phyloP scores from a whole-genome alignment of 495 filamentous ascomycete genomes.

The Thermothielavioides terrestris region DNA sequence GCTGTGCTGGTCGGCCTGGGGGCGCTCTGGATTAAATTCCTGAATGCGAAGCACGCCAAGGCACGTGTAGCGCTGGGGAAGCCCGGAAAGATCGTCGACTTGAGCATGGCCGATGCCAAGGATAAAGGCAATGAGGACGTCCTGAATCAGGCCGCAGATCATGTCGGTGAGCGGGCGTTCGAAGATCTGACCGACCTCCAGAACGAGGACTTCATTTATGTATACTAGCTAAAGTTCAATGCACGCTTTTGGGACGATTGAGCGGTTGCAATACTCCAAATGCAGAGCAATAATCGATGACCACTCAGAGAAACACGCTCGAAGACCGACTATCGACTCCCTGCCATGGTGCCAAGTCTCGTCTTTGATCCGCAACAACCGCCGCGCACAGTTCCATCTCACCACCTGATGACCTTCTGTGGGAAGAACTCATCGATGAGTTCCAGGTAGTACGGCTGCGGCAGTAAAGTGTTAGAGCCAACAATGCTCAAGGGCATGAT shows the following conservation, averaged over 20 bases:
- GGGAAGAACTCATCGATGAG: slow-evolving; percentile 84
- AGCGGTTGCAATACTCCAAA: no score
- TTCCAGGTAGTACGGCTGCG: slow-evolving; percentile 69
- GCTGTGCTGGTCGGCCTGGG: neutral
- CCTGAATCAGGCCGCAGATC: neutral
- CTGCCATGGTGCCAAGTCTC: no score
- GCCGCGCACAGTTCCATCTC: no score
- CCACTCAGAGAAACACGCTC: no score
- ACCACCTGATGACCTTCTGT: slow-evolving; percentile 69
- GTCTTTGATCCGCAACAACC: no score
- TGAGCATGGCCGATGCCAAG: neutral
- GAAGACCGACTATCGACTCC: no score
- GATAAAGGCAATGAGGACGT: neutral
- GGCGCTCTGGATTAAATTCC: neutral
- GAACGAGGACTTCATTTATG: slow-evolving; percentile 1
- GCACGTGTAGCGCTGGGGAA: neutral
- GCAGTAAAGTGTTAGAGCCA: slow-evolving; percentile 2
- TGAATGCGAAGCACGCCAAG: neutral
- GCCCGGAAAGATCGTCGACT: neutral
- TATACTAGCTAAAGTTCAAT: neutral
- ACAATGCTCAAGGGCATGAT: no score
- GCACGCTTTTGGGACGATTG: no score
- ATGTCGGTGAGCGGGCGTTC: neutral
- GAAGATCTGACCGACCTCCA: neutral
- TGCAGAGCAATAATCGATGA: no score